phyloP scores from a whole-genome alignment of 306 rosid genomes.

The Vigna trinervia region DNA sequence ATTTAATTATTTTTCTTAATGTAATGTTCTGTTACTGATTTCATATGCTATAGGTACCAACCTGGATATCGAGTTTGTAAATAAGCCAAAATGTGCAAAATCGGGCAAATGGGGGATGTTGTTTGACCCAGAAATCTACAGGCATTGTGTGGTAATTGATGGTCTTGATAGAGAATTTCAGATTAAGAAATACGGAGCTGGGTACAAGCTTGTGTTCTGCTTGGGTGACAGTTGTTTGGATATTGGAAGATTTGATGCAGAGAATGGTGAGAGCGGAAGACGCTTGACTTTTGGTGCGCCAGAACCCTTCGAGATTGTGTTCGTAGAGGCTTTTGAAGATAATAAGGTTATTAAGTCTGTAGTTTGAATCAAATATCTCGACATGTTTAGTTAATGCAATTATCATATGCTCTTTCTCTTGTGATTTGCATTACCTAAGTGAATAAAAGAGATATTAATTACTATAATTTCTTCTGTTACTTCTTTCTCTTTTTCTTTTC shows the following conservation, averaged over 20 bases:
- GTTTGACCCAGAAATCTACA: background rate
- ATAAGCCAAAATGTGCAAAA: background rate
- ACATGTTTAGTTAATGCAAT: background rate
- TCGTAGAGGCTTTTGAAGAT: background rate
- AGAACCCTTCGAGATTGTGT: background rate
- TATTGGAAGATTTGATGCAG: background rate
- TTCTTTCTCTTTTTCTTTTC: too few relatives aligned
- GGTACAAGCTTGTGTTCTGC: background rate
- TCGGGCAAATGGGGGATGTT: constrained; percentile 22
- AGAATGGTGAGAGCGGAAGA: background rate
- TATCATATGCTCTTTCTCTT: background rate
- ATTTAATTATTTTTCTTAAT: too few relatives aligned
- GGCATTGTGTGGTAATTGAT: constrained; percentile 32
- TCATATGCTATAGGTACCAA: background rate
- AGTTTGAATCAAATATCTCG: background rate
- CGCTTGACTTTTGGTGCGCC: background rate
- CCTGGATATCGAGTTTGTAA: background rate
- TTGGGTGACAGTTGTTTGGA: background rate
- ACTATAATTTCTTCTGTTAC: too few relatives aligned
- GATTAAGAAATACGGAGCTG: background rate
- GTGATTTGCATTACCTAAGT: background rate
- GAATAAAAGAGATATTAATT: background rate
- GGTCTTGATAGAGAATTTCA: background rate
- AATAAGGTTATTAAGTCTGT: background rate
- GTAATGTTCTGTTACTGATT: too few relatives aligned